Evolutionary conservation across 2,329 filamentous ascomycete species (phyloP), one percentile per base, ranked within the genome.

Genomic region (Hymenoscyphus fructigenus): DNA sequence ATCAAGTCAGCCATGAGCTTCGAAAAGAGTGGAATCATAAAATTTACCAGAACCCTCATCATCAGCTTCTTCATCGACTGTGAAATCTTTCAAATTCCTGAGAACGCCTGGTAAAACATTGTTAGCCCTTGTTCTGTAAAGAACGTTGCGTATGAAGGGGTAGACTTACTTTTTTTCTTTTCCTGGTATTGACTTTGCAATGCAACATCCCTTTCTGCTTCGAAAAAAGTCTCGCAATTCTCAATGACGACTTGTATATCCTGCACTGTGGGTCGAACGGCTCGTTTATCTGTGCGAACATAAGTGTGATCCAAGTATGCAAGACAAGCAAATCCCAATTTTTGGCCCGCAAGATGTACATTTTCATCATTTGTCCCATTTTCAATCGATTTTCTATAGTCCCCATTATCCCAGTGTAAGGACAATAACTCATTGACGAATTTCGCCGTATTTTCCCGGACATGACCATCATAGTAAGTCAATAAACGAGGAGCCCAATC

Each of bases 401-500:
- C 62, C 17, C 63, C 50, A 14, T 70, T 66, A 2, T 64, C 57
- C 23, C 66, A 65, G 26, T 66, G 57, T 5, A 58, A 59, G 41
- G 74, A 64, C 28, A 75, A 63, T 17, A 69, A 44, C 5, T 71
- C 66, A 7, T 60, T 53, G 23, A 76, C 65, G 36, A 73, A 73
- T 4, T 68, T 68, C 41, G 73, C 71, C 0, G 83, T 82, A 55
- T 76, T 76, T 38, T 75, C 73, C 38, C 83, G 78, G 28, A 85
- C 79, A 3, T 70, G 67, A 34, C 73, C 74, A 55, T 84, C 82
- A 7, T 77, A 79, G 66, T 83, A 82, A n/a, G 82, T 78, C 26
- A 86, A 79, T 15, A 86, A 73, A 0, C 79, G 77, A 9, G 84
- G 84, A 3, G 78, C 82, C 82, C 83, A 86, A 50, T 78, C 75